Conservation (phyloP, 805 yeast species). For the Ogataea dorogensis region DNA sequence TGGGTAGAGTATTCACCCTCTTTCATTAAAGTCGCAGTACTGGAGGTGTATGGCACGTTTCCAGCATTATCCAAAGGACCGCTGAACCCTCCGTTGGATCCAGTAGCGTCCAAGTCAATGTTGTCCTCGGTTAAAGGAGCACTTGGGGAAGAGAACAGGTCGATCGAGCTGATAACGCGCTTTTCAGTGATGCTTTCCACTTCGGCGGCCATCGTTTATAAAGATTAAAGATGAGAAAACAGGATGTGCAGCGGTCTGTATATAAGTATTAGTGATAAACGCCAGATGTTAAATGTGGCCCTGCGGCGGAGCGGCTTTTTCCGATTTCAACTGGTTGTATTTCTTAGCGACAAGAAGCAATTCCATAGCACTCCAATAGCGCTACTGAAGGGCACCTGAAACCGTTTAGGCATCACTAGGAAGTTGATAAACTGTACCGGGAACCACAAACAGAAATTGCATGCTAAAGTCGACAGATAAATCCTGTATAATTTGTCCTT, state of each 20-base stretch:
- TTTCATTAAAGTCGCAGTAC: constrained; percentile 16
- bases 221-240: constrained; percentile 2
- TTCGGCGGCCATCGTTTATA: constrained; percentile 14
- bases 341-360: constrained; percentile 81
- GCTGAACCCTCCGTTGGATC: constrained; percentile 8
- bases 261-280: constrained; percentile 9
- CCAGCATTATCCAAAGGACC: constrained; percentile 10
- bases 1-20: constrained; percentile 22
- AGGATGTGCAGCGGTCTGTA: not conserved
- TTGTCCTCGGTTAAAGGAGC: constrained; percentile 17
- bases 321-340: constrained; percentile 39
- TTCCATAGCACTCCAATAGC: constrained; percentile 91
- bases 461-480: constrained; percentile 65
- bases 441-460: constrained; percentile 78
- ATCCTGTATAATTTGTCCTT: constrained; percentile 60
- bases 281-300: constrained; percentile 5
- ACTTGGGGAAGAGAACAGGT: constrained; percentile 21
- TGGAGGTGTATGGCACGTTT: constrained; percentile 16
- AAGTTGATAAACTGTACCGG: constrained; percentile 77
- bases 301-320: constrained; percentile 12
- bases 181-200: constrained; percentile 12
- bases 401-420: constrained; percentile 61
- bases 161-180: constrained; percentile 22
- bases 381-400: constrained; percentile 90
- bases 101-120: constrained; percentile 12